These are phyloP conservation scores for Bryoglossum gracile DNA, from an alignment of 495 filamentous ascomycete genomes.

Conservation along the genomic window DNA sequence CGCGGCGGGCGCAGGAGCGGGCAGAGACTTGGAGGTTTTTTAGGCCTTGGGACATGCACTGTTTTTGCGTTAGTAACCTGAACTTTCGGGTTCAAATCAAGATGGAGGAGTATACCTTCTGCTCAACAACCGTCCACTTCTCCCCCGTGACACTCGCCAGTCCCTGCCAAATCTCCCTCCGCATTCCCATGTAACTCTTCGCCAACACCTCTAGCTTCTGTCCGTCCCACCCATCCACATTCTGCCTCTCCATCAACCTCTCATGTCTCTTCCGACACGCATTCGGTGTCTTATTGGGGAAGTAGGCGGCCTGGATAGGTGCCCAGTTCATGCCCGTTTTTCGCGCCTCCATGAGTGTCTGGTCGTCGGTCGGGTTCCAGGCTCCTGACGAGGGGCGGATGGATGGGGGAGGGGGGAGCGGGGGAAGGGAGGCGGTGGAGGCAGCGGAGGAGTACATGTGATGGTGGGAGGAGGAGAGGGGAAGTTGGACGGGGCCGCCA, in stretches of 20 bases:
- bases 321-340: slow-evolving; percentile 63
- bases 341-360: slow-evolving; percentile 52
- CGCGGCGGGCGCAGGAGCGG: slow-evolving; percentile 42
- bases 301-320: slow-evolving; percentile 59
- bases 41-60: slow-evolving; percentile 53
- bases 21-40: slow-evolving; percentile 50
- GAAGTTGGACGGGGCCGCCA: slow-evolving; percentile 25
- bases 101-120: slow-evolving; percentile 45
- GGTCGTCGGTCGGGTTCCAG: slow-evolving; percentile 60
- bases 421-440: slow-evolving; percentile 5
- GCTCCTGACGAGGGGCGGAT: slow-evolving; percentile 46
- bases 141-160: slow-evolving; percentile 56
- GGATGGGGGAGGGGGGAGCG: slow-evolving; percentile 23
- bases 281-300: slow-evolving; percentile 67
- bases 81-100: neutral
- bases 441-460: too few species aligned
- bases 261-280: slow-evolving; percentile 75
- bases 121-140: slow-evolving; percentile 63
- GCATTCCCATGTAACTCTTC: slow-evolving; percentile 58
- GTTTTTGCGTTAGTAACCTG: slow-evolving; percentile 4
- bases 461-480: slow-evolving; percentile 12
- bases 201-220: slow-evolving; percentile 57
- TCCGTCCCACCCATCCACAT: slow-evolving; percentile 60
- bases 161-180: slow-evolving; percentile 64
- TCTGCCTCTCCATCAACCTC: slow-evolving; percentile 59